Percentiles rank a stretch among this genome's conserved stretches.
phyloP scores from a whole-genome alignment of 1,284 basidiomycete species.

The Garcileccinum viscosum region DNA sequence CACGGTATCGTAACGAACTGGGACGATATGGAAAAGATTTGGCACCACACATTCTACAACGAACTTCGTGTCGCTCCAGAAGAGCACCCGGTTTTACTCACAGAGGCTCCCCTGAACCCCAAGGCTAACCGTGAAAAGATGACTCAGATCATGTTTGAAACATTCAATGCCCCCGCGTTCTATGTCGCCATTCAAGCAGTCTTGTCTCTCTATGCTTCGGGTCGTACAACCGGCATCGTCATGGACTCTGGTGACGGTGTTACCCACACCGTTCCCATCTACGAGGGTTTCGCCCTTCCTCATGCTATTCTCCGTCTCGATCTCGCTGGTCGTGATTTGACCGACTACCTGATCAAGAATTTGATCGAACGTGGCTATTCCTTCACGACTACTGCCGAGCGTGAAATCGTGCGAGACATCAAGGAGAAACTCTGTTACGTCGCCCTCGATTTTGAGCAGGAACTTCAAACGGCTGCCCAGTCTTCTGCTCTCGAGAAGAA shows the following conservation, averaged over 20 bases:
- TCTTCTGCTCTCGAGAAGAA: constrained; percentile 93
- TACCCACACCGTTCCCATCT: constrained; percentile 89
- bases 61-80: constrained; percentile 81
- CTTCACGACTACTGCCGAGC: constrained; percentile 93
- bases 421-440: constrained; percentile 99
- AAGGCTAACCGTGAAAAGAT: constrained; percentile 94
- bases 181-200: constrained; percentile 92
- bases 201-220: constrained; percentile 87
- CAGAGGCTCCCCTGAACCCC: constrained; percentile 88
- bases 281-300: constrained; percentile 91
- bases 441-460: constrained; percentile 96
- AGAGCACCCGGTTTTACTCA: constrained; percentile 90
- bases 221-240: constrained; percentile 89
- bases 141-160: constrained; percentile 96
- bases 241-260: constrained; percentile 93
- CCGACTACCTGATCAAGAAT: constrained; percentile 92
- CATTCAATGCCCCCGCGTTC: constrained; percentile 90
- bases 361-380: constrained; percentile 93
- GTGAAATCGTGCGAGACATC: constrained; percentile 97
- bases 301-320: constrained; percentile 96
- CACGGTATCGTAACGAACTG: constrained; percentile 91
- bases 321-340: constrained; percentile 94
- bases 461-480: constrained; percentile 91
- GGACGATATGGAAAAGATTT: constrained; percentile 94
- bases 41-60: constrained; percentile 89